These are phyloP conservation scores for Talaromyces sp. DNA, from an alignment of 2,329 filamentous ascomycete species.

Conservation along the genomic window DNA sequence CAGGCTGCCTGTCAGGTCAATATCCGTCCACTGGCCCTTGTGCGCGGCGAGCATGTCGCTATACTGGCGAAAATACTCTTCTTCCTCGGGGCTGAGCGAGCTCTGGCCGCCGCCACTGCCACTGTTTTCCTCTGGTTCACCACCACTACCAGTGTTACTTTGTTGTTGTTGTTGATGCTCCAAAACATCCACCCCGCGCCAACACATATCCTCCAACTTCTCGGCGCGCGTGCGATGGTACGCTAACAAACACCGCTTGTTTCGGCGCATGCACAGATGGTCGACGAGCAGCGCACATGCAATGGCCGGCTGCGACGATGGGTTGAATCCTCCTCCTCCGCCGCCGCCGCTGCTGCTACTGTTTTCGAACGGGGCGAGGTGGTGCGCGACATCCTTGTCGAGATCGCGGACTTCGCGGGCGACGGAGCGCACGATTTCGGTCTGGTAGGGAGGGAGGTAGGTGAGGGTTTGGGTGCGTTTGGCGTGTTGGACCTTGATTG, in stretches of 20 bases:
- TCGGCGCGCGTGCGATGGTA: slow-evolving; percentile 89
- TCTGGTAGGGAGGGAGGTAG: slow-evolving; percentile 85
- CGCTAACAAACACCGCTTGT: slow-evolving; percentile 90
- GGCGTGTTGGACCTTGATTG: slow-evolving; percentile 81
- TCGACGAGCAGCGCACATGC: slow-evolving; percentile 88
- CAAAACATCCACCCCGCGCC: slow-evolving; percentile 79
- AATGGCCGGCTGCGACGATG: slow-evolving; percentile 71
- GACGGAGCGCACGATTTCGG: slow-evolving; percentile 80
- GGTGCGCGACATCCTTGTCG: slow-evolving; percentile 73
- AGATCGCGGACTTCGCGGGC: slow-evolving; percentile 90
- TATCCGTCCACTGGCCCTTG: slow-evolving; percentile 97
- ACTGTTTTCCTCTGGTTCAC: too few species aligned
- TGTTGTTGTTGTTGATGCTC: slow-evolving; percentile 57
- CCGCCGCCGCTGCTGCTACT: background rate
- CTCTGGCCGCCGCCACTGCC: slow-evolving; percentile 43
- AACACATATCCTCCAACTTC: slow-evolving; percentile 89
- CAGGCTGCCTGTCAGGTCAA: slow-evolving; percentile 88
- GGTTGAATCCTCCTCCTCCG: slow-evolving; percentile 58
- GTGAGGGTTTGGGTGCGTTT: slow-evolving; percentile 86
- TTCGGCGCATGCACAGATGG: slow-evolving; percentile 89
- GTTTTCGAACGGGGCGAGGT: slow-evolving; percentile 76
- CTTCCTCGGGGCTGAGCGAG: slow-evolving; percentile 89
- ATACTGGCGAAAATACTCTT: slow-evolving; percentile 91
- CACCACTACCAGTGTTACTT: too few species aligned
- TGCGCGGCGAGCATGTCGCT: slow-evolving; percentile 89